Evolutionary conservation across 306 rosid species (phyloP), one percentile per base, ranked within the genome.

Genomic region (Betula pendula): DNA sequence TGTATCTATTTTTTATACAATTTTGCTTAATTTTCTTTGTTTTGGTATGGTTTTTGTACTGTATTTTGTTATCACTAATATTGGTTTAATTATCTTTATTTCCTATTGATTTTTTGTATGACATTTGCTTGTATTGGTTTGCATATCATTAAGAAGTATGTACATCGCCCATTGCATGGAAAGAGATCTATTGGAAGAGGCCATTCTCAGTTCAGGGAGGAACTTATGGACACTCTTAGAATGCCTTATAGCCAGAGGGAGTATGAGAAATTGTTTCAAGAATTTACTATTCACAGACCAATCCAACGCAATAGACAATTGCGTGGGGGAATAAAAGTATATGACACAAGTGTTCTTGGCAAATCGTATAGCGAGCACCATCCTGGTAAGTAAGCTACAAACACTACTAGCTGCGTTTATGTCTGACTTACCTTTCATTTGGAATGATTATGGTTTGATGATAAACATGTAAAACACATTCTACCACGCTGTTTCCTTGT

Each of bases 371-470:
- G 35, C 0, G 69, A 63, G 16, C 44, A 63, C 45, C 17, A 63
- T 63, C 33, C 69, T 16, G 69, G 69, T 63, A 33, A 7, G 69
- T 63, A 31, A 10, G 69, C 33, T 60, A 60, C 8, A 40, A 15
- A 63, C 33, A 22, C 10, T 33, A 16, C 24, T 33, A 1, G 69
- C 24, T 63, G 45, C 69, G 2, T 63, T 62, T 63, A 8, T 63
- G 33, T 63, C 12, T 63, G 7, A 33, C 45, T 8, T 63, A 33
- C 12, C 45, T 63, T 38, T 55, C 25, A 3, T n/a, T 9, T 22
- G 62, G 49, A 55, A 55, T 55, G 40, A 29, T 29, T 60, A 8
- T 60, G 68, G 68, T 17, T 60, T 29, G 43, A 60, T 60, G 68
- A 60, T 15, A 29, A 29, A 60, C 20, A 15, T 60, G 38, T 29